Evolutionary conservation across 768 basidiomycete genomes (phyloP).

Genomic region (Mycena amicta): DNA sequence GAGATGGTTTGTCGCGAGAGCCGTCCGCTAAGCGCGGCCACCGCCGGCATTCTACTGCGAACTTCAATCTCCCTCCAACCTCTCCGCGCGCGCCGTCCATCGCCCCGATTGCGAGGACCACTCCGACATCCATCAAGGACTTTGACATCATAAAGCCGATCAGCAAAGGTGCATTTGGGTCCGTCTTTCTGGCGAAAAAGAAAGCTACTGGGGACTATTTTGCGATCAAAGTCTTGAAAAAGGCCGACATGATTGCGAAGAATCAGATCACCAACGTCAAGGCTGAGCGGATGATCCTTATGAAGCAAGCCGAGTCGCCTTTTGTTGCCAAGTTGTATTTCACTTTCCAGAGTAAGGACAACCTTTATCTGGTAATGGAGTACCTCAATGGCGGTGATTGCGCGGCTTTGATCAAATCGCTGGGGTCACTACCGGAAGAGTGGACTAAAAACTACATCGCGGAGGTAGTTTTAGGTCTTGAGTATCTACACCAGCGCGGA

Average conservation of each 20-base stretch:
- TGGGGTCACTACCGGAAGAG: slow-evolving; percentile 93
- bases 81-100: slow-evolving; percentile 87
- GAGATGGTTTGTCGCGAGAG: slow-evolving; percentile 47
- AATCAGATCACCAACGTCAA: slow-evolving; percentile 99
- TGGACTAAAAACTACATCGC: slow-evolving; percentile 98
- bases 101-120: slow-evolving; percentile 75
- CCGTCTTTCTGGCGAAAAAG: slow-evolving; percentile 98
- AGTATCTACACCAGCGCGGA: slow-evolving; percentile 93
- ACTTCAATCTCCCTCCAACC: slow-evolving; percentile 60
- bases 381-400: slow-evolving; percentile 99
- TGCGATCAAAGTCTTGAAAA: slow-evolving; percentile 99
- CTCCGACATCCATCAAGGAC: slow-evolving; percentile 94
- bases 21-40: slow-evolving; percentile 57
- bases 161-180: slow-evolving; percentile 97
- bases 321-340: slow-evolving; percentile 98
- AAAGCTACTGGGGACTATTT: slow-evolving; percentile 97
- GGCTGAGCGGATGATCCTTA: slow-evolving; percentile 98
- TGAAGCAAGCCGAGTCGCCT: slow-evolving; percentile 98
- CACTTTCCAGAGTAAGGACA: slow-evolving; percentile 99
- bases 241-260: slow-evolving; percentile 99
- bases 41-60: slow-evolving; percentile 74
- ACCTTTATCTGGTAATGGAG: slow-evolving; percentile 98
- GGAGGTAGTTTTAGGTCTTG: slow-evolving; percentile 91
- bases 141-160: slow-evolving; percentile 99
- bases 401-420: slow-evolving; percentile 91